A percentile compares a stretch with the other conserved stretches of the same genome.
Conservation (phyloP, 257 asterid species). For the Gentiana straminea region DNA sequence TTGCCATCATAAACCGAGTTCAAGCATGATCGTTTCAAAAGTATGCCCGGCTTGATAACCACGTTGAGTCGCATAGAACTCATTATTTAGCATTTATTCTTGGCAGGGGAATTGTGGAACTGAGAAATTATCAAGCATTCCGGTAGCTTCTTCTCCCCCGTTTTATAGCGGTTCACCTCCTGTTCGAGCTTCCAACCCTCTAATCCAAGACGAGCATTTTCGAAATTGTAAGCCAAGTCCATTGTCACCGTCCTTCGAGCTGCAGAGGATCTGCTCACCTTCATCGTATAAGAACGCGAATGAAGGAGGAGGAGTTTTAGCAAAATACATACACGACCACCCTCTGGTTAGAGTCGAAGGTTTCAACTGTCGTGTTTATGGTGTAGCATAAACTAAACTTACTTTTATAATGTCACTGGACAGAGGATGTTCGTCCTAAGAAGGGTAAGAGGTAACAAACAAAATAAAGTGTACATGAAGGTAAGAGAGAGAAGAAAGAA, state of each 20-base stretch:
- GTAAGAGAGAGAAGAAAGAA: neutral
- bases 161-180: slow-evolving; percentile 15
- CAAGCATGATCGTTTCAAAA: too few relatives aligned
- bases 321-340: slow-evolving; percentile 29
- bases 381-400: slow-evolving; percentile 26
- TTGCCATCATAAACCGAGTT: too few relatives aligned
- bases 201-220: slow-evolving; percentile 47
- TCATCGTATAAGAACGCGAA: slow-evolving; percentile 18
- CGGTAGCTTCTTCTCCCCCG: slow-evolving; percentile 13
- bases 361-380: slow-evolving; percentile 47
- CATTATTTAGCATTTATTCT: neutral
- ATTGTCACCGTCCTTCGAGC: slow-evolving; percentile 19
- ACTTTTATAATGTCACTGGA: neutral
- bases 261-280: slow-evolving; percentile 17
- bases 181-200: slow-evolving; percentile 9
- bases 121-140: slow-evolving; percentile 5
- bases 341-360: slow-evolving; percentile 54
- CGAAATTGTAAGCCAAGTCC: slow-evolving; percentile 22
- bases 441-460: slow-evolving; percentile 1
- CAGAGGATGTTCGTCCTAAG: neutral
- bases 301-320: slow-evolving; percentile 34
- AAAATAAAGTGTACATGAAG: too few relatives aligned
- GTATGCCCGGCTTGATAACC: neutral
- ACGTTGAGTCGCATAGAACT: neutral
- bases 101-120: slow-evolving; percentile 8